Evolutionary conservation across 345 rosid genomes (phyloP).

Genomic region (Crucihimalaya himalaica): DNA sequence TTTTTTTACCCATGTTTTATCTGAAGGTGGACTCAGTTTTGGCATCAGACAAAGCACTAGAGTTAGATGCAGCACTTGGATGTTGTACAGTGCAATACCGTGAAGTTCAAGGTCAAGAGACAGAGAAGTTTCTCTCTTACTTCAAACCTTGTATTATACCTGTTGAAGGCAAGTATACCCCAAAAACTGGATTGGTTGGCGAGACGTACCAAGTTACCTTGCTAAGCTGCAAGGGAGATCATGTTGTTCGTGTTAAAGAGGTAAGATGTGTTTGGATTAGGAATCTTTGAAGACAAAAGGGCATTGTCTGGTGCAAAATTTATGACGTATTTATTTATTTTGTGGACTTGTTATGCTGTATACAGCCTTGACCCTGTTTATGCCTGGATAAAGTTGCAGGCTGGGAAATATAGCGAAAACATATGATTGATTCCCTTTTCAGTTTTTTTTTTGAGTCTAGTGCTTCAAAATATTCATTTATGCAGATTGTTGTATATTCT

Average conservation of each 20-base stretch:
- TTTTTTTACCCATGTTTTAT: not conserved
- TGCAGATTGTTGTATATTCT: slow-evolving; percentile 11
- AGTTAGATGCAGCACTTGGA: slow-evolving; percentile 77
- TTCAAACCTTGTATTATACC: slow-evolving; percentile 91
- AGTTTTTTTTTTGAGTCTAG: not conserved
- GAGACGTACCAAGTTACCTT: slow-evolving; percentile 55
- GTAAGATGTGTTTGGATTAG: slow-evolving; percentile 41
- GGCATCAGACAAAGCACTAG: slow-evolving; percentile 79
- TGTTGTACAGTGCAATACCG: slow-evolving; percentile 80
- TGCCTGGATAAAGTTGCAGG: slow-evolving; percentile 1
- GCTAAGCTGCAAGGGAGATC: slow-evolving; percentile 78
- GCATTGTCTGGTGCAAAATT: not conserved
- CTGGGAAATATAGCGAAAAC: not conserved
- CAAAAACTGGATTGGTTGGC: slow-evolving; percentile 40
- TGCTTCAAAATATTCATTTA: not conserved
- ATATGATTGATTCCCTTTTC: not conserved
- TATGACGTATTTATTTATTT: not conserved
- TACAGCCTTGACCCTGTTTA: not conserved
- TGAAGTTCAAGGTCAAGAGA: slow-evolving; percentile 90
- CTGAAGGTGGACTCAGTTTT: slow-evolving; percentile 62
- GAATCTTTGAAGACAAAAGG: not conserved
- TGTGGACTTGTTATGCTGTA: not conserved
- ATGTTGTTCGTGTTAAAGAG: slow-evolving; percentile 81
- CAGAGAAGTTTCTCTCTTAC: slow-evolving; percentile 73
- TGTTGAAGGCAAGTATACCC: slow-evolving; percentile 58